Conservation (phyloP, 768 basidiomycete genomes). For the Porphyrellus cyaneotinctus region DNA sequence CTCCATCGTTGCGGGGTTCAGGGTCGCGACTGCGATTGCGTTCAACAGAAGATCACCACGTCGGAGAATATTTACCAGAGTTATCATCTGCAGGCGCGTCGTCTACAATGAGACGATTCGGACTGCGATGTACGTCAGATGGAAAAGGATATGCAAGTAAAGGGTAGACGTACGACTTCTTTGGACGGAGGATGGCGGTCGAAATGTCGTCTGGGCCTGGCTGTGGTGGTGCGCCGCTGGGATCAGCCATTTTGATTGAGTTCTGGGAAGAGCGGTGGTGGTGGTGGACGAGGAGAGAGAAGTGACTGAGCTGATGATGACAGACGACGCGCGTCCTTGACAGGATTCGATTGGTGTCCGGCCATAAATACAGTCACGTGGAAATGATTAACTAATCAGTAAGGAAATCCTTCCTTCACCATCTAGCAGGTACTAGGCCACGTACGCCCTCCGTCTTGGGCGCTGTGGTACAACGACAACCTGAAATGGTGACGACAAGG, state of each 20-base stretch:
- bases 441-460: too few species aligned
- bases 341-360: too few species aligned
- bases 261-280: constrained; percentile 8
- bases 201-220: constrained; percentile 88
- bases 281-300: constrained; percentile 13
- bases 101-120: constrained; percentile 96
- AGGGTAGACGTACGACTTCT: constrained; percentile 84
- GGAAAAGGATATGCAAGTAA: constrained; percentile 5
- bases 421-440: too few species aligned
- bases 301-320: not conserved
- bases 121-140: constrained; percentile 47
- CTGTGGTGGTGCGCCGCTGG: constrained; percentile 76
- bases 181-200: constrained; percentile 92
- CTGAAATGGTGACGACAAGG: too few species aligned
- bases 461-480: too few species aligned
- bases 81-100: constrained; percentile 94
- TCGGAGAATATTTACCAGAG: constrained; percentile 56
- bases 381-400: constrained; percentile 14
- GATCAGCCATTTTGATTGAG: constrained; percentile 57
- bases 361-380: too few species aligned
- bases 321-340: constrained; percentile 32
- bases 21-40: constrained; percentile 67
- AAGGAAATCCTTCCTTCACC: constrained; percentile 4
- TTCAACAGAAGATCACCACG: constrained; percentile 16
- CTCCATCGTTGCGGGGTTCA: constrained; percentile 98